Evolutionary conservation across 257 asterid genomes (phyloP).

Genomic region (Lantana camara): DNA sequence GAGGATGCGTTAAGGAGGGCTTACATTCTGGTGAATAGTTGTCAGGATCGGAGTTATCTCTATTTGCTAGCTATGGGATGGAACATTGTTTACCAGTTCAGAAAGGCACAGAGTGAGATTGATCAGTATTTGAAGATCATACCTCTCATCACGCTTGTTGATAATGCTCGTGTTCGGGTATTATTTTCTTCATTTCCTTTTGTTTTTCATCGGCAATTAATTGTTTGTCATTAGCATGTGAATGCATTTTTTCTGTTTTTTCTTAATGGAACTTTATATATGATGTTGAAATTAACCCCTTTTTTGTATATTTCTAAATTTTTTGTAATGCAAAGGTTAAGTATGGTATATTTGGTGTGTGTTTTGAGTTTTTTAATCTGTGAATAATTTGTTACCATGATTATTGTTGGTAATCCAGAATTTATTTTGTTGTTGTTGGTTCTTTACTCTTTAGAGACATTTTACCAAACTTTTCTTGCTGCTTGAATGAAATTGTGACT

Average conservation of each 20-base stretch:
- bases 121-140: conserved; percentile 87
- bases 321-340: too few species aligned
- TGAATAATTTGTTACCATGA: background rate
- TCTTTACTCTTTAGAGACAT: conserved; percentile 7
- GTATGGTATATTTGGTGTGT: conserved; percentile 3
- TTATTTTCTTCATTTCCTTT: conserved; percentile 21
- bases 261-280: background rate
- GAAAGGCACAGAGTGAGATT: conserved; percentile 88
- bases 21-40: conserved; percentile 74
- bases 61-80: conserved; percentile 95
- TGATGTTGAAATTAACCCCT: too few species aligned
- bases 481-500: conserved; percentile 25
- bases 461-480: conserved; percentile 34
- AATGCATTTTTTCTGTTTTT: background rate
- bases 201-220: background rate
- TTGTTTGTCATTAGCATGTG: background rate
- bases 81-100: conserved; percentile 94
- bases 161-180: conserved; percentile 96
- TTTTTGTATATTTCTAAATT: too few species aligned
- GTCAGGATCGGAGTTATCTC: conserved; percentile 83
- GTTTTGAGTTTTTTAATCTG: too few species aligned
- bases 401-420: conserved; percentile 2
- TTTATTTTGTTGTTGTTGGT: conserved; percentile 17
- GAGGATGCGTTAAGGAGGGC: conserved; percentile 91
- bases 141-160: conserved; percentile 88